A percentile compares a stretch with the other conserved stretches of the same genome.
Conservation (phyloP, 2,329 filamentous ascomycete genomes). For the Stagonosporopsis cucurbitacearum region DNA sequence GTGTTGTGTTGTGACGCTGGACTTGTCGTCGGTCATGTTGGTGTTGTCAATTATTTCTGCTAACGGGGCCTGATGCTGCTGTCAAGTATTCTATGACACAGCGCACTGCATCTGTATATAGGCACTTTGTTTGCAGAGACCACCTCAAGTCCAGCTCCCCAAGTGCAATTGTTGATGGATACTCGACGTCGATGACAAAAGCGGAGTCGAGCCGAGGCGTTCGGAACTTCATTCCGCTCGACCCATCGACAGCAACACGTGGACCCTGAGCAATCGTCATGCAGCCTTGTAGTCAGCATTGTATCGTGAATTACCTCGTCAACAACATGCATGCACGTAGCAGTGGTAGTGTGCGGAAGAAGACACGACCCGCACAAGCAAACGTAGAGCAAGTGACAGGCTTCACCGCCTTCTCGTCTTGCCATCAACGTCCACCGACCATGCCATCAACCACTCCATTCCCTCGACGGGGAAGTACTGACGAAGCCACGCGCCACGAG, state of each 20-base stretch:
- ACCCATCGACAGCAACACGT: not conserved
- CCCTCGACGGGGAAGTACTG: not conserved
- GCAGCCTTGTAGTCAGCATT: too few relatives aligned
- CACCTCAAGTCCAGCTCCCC: too few relatives aligned
- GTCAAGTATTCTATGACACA: too few relatives aligned
- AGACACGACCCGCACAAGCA: not conserved
- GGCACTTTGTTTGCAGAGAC: too few relatives aligned
- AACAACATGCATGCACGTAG: not conserved
- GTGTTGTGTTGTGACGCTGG: slow-evolving; percentile 19
- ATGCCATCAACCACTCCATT: not conserved
- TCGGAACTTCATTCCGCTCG: slow-evolving; percentile 1
- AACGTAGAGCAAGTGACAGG: not conserved
- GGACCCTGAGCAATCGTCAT: not conserved
- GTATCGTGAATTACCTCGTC: not conserved
- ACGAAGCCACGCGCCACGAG: not conserved
- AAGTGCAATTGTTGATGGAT: not conserved
- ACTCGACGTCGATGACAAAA: not conserved
- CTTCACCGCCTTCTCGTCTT: slow-evolving; percentile 19
- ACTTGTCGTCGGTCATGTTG: slow-evolving; percentile 18
- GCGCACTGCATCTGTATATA: too few relatives aligned
- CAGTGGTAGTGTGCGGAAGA: not conserved
- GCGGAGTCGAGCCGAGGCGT: slow-evolving; percentile 10
- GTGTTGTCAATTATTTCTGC: not conserved
- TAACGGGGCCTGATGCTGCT: too few relatives aligned
- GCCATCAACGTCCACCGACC: not conserved